Conservation (phyloP, 2,329 filamentous ascomycete species). For the Xylaria sp. region DNA sequence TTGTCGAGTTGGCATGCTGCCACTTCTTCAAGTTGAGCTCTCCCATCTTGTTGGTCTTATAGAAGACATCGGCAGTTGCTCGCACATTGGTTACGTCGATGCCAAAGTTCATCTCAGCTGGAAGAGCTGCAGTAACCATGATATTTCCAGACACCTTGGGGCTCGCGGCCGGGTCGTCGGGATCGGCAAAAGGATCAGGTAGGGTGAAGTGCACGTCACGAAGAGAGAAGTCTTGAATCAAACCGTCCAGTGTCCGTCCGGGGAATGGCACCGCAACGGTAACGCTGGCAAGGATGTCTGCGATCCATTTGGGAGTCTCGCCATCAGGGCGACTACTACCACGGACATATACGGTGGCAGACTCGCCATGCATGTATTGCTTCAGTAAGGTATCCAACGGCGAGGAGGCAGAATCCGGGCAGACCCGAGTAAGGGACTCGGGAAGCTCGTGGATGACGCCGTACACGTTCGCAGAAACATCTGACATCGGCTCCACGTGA, state of each 20-base stretch:
- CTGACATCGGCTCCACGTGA: conserved; percentile 60
- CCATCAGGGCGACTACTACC: conserved; percentile 63
- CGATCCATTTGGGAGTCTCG: conserved; percentile 75
- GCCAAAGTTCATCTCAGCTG: conserved; percentile 80
- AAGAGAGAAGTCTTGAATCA: conserved; percentile 84
- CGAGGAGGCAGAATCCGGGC: conserved; percentile 71
- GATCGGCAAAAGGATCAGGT: conserved; percentile 73
- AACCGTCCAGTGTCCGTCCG: conserved; percentile 70
- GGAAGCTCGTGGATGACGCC: conserved; percentile 71
- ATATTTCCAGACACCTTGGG: conserved; percentile 81
- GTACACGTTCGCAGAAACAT: conserved; percentile 63
- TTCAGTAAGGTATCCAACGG: conserved; percentile 78
- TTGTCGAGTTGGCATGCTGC: conserved; percentile 79
- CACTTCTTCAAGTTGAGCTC: conserved; percentile 73
- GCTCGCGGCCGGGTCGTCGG: conserved; percentile 63
- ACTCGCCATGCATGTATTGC: conserved; percentile 73
- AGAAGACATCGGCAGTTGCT: conserved; percentile 75
- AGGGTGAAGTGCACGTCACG: conserved; percentile 80
- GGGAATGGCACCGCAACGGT: conserved; percentile 81
- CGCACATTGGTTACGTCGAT: conserved; percentile 72
- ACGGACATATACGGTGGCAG: conserved; percentile 75
- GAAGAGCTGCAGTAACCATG: conserved; percentile 70
- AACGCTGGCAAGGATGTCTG: conserved; percentile 72
- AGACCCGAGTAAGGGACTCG: conserved; percentile 63
- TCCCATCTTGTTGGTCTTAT: conserved; percentile 72